These are phyloP conservation scores for Penicillium angulare DNA, from an alignment of 495 filamentous ascomycete genomes.

Conservation along the genomic window DNA sequence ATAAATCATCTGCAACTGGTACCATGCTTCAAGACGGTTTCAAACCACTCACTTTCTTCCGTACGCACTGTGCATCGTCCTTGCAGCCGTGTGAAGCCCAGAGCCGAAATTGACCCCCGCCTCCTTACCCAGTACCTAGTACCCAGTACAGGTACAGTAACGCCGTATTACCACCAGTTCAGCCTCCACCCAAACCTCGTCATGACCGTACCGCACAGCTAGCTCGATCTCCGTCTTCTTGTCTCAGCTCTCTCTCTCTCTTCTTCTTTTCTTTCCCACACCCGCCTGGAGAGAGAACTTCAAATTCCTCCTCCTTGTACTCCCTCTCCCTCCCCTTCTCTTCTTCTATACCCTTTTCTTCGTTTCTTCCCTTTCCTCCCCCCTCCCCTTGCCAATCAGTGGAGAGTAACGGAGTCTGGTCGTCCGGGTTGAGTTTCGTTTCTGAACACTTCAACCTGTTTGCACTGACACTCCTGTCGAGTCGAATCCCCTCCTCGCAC, in stretches of 20 bases:
- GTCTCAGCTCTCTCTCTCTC: conserved; percentile 39
- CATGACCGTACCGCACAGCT: conserved; percentile 30
- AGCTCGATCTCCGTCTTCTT: conserved; percentile 32
- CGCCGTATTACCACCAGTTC: conserved; percentile 13
- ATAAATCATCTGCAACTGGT: neutral
- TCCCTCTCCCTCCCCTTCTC: conserved; percentile 30
- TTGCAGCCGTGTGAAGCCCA: conserved; percentile 26
- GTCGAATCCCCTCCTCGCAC: conserved; percentile 43
- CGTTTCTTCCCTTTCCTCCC: conserved; percentile 51
- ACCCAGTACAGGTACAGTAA: neutral
- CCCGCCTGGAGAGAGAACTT: conserved; percentile 51
- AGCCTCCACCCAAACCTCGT: conserved; percentile 28
- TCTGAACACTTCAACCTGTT: conserved; percentile 5
- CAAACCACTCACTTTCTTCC: conserved; percentile 11
- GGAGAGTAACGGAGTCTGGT: conserved; percentile 45
- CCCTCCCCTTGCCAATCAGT: conserved; percentile 53
- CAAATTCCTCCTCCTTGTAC: conserved; percentile 37
- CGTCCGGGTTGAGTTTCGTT: conserved; percentile 16
- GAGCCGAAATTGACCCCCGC: conserved; percentile 12
- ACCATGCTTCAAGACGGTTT: conserved; percentile 13
- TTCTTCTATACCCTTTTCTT: conserved; percentile 46
- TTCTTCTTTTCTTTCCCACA: conserved; percentile 45
- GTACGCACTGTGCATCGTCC: conserved; percentile 16
- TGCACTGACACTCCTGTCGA: conserved; percentile 42
- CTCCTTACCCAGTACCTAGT: too few relatives aligned